These are phyloP conservation scores for Cyberlindnera mississippiensis DNA, from an alignment of 805 yeast species.

Conservation along the genomic window DNA sequence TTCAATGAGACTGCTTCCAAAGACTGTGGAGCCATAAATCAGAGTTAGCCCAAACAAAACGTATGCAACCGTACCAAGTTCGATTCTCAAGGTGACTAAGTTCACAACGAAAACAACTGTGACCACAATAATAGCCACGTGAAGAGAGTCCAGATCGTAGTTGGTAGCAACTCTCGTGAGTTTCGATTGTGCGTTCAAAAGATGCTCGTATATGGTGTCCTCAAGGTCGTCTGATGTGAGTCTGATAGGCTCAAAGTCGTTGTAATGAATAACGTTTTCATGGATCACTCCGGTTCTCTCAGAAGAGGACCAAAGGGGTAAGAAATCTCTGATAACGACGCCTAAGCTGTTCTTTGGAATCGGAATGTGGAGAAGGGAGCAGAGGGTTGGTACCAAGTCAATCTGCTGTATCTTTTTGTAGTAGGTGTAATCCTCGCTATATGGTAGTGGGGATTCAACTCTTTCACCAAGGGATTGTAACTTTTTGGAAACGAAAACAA, in stretches of 20 bases:
- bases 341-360: constrained; percentile 90
- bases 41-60: constrained; percentile 25
- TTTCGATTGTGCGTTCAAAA: constrained; percentile 39
- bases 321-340: constrained; percentile 53
- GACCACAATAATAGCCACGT: constrained; percentile 25
- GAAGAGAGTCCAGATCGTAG: constrained; percentile 56
- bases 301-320: constrained; percentile 44
- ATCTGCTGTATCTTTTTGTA: constrained; percentile 60
- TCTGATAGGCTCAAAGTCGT: constrained; percentile 36
- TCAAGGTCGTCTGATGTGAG: constrained; percentile 29
- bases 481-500: constrained; percentile 64
- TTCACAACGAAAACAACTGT: constrained; percentile 13
- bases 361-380: constrained; percentile 75
- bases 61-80: constrained; percentile 6
- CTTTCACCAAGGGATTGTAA: constrained; percentile 32
- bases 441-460: constrained; percentile 22
- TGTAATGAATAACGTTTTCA: constrained; percentile 58
- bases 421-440: constrained; percentile 46
- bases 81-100: constrained; percentile 2
- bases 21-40: constrained; percentile 50
- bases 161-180: constrained; percentile 65
- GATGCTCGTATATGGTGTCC: constrained; percentile 13
- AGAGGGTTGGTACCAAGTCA: constrained; percentile 84
- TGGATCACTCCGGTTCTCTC: constrained; percentile 36
- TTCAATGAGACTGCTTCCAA: constrained; percentile 88